Base-by-base conservation (phyloP, 2,329 filamentous ascomycete genomes). In the Tothia fuscella region DNA sequence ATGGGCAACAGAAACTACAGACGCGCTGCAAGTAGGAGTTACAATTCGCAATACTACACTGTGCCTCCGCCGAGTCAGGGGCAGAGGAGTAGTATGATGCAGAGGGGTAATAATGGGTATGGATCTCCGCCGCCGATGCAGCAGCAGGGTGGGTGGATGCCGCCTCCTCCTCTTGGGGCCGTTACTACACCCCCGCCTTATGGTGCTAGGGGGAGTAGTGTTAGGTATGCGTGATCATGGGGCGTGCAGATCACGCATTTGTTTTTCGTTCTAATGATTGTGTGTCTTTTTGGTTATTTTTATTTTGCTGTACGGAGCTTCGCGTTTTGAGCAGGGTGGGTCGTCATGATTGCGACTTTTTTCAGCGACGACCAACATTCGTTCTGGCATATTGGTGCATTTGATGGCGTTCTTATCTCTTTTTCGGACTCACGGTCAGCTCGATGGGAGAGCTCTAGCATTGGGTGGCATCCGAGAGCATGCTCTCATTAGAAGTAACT, bases 171-270 rank as follows among this genome's bases (percentile, higher is more conserved):
- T 24, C 17, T 20, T 7, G 29, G 29, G 26, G 20, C 26, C 16
- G 26, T 29, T 21, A 10, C 10, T 10, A n/a, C 10, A 10, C n/a
- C 10, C n/a, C 26, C 22, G 26, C n/a, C 29, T 5, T 30, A 40
- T 30, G 20, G n/a, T 9, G 31, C 10, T 25, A 30, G 26, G 26
- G 26, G 26, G 26, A 24, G 20, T 14, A 40, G 38, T 40, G 26
- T 40, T 24, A 40, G 38, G 22, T 40, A 40, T 40, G 38, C 38
- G 12, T 40, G 26, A 40, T 20, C 17, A 17, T 14, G 16, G n/a
- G 19, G 10, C 28, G 5, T 26, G 22, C 20, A 28, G 20, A n/a
- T 26, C 6, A 37, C 20, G 35, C 25, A 17, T 26, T 12, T 17
- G 5, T 2, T 16, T 3, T 17, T 5, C 4, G 17, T 26, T 3